Percentiles rank a stretch among this genome's conserved stretches.
phyloP scores from a whole-genome alignment of 2,329 filamentous ascomycete species.

The Stachybotrys chartarum region DNA sequence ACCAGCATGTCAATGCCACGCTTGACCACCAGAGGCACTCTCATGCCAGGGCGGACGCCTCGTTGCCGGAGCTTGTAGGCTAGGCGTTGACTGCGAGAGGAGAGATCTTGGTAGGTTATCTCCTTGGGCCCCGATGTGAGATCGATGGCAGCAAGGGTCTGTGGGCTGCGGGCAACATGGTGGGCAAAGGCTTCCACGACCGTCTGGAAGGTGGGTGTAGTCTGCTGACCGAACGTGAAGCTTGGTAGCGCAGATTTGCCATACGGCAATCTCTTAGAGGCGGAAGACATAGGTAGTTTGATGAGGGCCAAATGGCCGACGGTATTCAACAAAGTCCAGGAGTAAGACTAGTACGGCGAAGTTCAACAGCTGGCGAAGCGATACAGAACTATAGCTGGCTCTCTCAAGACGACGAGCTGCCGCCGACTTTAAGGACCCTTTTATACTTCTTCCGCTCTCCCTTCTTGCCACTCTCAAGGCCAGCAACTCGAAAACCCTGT shows the following conservation, averaged over 20 bases:
- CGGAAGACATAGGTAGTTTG: background rate
- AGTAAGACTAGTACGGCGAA: no score
- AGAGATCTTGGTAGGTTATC: slow-evolving; percentile 39
- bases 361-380: no score
- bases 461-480: background rate
- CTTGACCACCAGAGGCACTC: slow-evolving; percentile 47
- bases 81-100: slow-evolving; percentile 23
- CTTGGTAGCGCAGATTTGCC: background rate
- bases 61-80: slow-evolving; percentile 27
- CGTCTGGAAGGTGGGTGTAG: slow-evolving; percentile 11
- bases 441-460: background rate
- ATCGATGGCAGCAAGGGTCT: slow-evolving; percentile 29
- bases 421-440: background rate
- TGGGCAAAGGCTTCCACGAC: slow-evolving; percentile 28
- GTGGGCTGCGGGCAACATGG: slow-evolving; percentile 26
- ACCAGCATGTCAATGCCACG: slow-evolving; percentile 50
- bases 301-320: background rate
- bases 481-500: background rate
- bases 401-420: background rate
- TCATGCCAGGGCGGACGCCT: slow-evolving; percentile 36
- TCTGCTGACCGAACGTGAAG: background rate
- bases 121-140: slow-evolving; percentile 19
- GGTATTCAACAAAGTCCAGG: background rate
- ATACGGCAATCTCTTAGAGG: background rate
- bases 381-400: no score